Base-by-base conservation (phyloP, 768 basidiomycete genomes). In the Boletus sensibilis region DNA sequence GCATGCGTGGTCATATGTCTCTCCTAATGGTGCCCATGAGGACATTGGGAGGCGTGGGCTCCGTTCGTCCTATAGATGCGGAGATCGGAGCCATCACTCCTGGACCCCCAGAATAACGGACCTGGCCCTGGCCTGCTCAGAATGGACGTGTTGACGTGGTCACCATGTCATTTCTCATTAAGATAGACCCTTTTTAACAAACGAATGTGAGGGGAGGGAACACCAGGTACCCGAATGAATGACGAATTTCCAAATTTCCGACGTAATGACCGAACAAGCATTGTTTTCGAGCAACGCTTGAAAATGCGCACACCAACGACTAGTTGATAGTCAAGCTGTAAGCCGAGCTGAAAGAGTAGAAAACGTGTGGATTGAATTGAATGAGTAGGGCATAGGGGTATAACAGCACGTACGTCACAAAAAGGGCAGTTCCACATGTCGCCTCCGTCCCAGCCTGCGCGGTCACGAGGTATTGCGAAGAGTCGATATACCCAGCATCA, bases 371-470 rank as follows among this genome's bases (percentile, higher is more conserved):
- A 13, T 31, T 14, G 7, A 14, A 41, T 29, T 29, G 14, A 42
- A 50, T 25, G 10, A 14, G 46, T 21, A n/a, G 23, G 10, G 7
- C 1, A 20, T 4, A 8, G 20, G 20, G 5, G 5, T 0, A 13
- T 1, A 9, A 16, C 6, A 8, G 13, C 34, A 72, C 81, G 64
- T 61, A 86, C 85, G 80, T 81, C 0, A 74, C 78, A 9, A 87
- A 69, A 0, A 75, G 78, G 11, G 81, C 84, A 29, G 74, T 73
- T n/a, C 85, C 85, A 12, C 75, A 76, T 0, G 82, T 86, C 16
- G 81, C 80, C 67, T 88, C 87, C 0, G 82, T 83, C 7, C 87
- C 87, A 8, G 77, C 85, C 63, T 88, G 85, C 2, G 78, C 78
- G 13, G 79, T 84, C 37, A 68, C 77, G 50, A 88, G 74, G 71